phyloP scores from a whole-genome alignment of 352 stramenopile genomes.

The Phytopythium cucurbitacearum region DNA sequence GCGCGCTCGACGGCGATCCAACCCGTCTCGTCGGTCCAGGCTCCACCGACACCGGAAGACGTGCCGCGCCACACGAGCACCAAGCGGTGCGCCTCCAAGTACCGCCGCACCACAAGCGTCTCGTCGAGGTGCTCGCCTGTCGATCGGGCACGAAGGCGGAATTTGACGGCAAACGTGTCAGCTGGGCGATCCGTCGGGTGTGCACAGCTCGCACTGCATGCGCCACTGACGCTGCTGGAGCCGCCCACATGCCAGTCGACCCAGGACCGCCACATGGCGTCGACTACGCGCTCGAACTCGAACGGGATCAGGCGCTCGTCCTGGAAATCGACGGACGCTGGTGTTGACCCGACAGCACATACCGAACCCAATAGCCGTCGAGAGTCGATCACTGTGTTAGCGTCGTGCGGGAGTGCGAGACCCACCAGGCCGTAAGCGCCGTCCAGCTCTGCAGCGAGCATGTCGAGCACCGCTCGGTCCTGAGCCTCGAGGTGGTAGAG shows the following conservation, averaged over 20 bases:
- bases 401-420: conserved; percentile 8
- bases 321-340: conserved; percentile 11
- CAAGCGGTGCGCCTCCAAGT: conserved; percentile 21
- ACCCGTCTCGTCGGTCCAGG: conserved; percentile 21
- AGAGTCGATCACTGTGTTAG: conserved; percentile 8
- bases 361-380: conserved; percentile 3
- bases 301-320: conserved; percentile 21
- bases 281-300: conserved; percentile 14
- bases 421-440: conserved; percentile 11
- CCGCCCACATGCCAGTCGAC: conserved; percentile 24
- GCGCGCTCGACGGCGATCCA: conserved; percentile 24
- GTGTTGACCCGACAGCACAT: conserved; percentile 7
- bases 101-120: conserved; percentile 16
- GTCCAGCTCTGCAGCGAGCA: conserved; percentile 18
- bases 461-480: conserved; percentile 15
- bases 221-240: conserved; percentile 19
- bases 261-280: conserved; percentile 24
- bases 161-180: conserved; percentile 27
- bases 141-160: neutral
- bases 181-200: conserved; percentile 19
- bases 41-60: conserved; percentile 23
- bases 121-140: neutral
- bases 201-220: conserved; percentile 18
- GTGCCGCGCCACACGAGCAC: conserved; percentile 31
- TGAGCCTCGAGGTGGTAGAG: conserved; percentile 9